A percentile compares a stretch with the other conserved stretches of the same genome.
Conservation (phyloP, 768 basidiomycete species). For the Boletellus ananas region DNA sequence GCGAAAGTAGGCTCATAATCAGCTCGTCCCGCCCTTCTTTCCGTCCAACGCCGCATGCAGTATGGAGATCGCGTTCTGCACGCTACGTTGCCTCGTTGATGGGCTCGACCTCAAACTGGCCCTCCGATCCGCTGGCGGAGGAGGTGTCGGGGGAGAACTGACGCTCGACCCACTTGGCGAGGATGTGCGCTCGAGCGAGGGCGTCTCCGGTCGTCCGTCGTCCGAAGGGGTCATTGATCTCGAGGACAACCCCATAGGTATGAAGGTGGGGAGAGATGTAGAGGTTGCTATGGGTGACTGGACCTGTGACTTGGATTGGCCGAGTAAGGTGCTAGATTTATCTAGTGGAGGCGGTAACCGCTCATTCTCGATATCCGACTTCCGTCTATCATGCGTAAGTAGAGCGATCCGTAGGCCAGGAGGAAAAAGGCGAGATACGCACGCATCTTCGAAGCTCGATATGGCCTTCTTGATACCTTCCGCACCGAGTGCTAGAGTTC, state of each 20-base stretch:
- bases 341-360: slow-evolving; percentile 24
- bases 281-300: background rate
- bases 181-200: slow-evolving; percentile 22
- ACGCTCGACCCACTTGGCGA: slow-evolving; percentile 24
- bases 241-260: background rate
- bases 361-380: slow-evolving; percentile 28
- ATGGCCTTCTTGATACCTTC: slow-evolving; percentile 75
- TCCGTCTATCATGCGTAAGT: slow-evolving; percentile 10
- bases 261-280: background rate
- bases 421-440: slow-evolving; percentile 23
- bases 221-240: slow-evolving; percentile 34
- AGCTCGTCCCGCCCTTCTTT: slow-evolving; percentile 20
- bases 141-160: slow-evolving; percentile 24
- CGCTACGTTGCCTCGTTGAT: slow-evolving; percentile 20
- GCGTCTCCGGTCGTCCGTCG: slow-evolving; percentile 24
- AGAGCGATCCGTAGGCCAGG: background rate
- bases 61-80: slow-evolving; percentile 26
- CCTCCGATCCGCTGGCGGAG: slow-evolving; percentile 17
- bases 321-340: background rate
- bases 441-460: slow-evolving; percentile 65
- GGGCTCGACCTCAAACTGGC: slow-evolving; percentile 16
- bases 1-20: background rate
- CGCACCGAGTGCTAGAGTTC: slow-evolving; percentile 55
- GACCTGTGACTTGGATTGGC: slow-evolving; percentile 7
- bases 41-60: slow-evolving; percentile 27